Evolutionary conservation across 805 yeast species (phyloP).

Genomic region (Metschnikowia lunata): DNA sequence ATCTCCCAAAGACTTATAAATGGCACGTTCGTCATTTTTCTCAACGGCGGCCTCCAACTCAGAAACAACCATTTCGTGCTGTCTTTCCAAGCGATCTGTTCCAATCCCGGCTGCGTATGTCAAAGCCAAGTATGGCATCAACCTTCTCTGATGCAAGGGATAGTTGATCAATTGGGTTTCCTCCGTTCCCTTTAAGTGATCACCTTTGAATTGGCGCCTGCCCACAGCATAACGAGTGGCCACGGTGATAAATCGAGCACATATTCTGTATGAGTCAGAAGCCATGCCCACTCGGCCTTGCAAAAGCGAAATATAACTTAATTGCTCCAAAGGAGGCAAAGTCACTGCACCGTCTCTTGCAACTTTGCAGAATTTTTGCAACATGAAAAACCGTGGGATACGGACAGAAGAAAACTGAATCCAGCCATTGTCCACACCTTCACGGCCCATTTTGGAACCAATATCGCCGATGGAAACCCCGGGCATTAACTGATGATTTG

Average conservation of each 20-base stretch:
- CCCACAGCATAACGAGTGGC: constrained; percentile 44
- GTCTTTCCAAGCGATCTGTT: constrained; percentile 35
- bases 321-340: constrained; percentile 44
- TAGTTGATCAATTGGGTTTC: constrained; percentile 43
- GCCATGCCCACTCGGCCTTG: constrained; percentile 46
- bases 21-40: constrained; percentile 26
- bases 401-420: constrained; percentile 42
- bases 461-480: constrained; percentile 45
- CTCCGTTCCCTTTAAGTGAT: constrained; percentile 7
- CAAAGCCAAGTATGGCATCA: constrained; percentile 41
- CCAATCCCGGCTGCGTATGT: constrained; percentile 37
- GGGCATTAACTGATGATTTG: constrained; percentile 39
- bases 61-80: constrained; percentile 27
- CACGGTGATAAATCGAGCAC: constrained; percentile 40
- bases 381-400: constrained; percentile 44
- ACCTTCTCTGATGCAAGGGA: constrained; percentile 44
- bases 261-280: constrained; percentile 38
- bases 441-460: constrained; percentile 48
- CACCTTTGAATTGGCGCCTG: constrained; percentile 41
- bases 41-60: constrained; percentile 36
- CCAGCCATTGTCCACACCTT: constrained; percentile 48
- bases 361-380: constrained; percentile 42
- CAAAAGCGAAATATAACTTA: constrained; percentile 39
- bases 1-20: constrained; percentile 30
- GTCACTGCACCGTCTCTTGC: constrained; percentile 36